Conservation (phyloP, 2,329 filamentous ascomycete genomes). For the Alternaria postmessia region DNA sequence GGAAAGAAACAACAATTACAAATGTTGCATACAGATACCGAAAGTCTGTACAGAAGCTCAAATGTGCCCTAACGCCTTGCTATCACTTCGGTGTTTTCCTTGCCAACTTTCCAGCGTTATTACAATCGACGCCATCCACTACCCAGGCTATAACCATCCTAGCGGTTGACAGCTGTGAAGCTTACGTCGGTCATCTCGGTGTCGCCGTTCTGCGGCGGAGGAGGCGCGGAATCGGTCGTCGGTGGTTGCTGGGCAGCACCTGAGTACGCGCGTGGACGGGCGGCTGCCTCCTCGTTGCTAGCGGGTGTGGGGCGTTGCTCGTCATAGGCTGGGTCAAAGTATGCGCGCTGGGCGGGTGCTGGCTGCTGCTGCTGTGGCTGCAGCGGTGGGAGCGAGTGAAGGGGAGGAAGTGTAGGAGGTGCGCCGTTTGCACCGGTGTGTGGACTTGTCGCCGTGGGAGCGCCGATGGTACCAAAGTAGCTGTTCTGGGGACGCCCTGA, state of each 20-base stretch:
- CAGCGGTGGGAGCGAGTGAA: conserved; percentile 37
- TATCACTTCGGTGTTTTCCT: neutral
- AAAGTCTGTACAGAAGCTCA: neutral
- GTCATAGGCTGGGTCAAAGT: conserved; percentile 46
- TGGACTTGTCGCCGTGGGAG: conserved; percentile 33
- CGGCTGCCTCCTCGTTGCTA: conserved; percentile 35
- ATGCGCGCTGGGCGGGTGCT: conserved; percentile 29
- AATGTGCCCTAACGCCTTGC: conserved; percentile 16
- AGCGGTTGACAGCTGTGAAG: conserved; percentile 51
- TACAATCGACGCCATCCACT: neutral
- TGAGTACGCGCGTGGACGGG: conserved; percentile 39
- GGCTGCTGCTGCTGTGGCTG: conserved; percentile 33
- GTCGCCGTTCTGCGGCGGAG: conserved; percentile 47
- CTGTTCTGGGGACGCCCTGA: conserved; percentile 32
- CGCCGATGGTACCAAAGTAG: conserved; percentile 43
- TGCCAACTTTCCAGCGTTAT: neutral
- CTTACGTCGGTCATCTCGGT: conserved; percentile 53
- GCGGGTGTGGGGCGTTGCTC: conserved; percentile 36
- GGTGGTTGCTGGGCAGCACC: conserved; percentile 30
- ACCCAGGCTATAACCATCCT: conserved; percentile 10
- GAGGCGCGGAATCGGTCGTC: conserved; percentile 25
- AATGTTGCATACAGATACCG: neutral
- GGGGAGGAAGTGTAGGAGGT: conserved; percentile 29
- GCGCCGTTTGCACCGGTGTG: conserved; percentile 42
- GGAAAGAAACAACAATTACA: neutral